Evolutionary conservation across 2,329 filamentous ascomycete species (phyloP), one percentile per base, ranked within the genome.

Genomic region (Colletotrichum sp.): DNA sequence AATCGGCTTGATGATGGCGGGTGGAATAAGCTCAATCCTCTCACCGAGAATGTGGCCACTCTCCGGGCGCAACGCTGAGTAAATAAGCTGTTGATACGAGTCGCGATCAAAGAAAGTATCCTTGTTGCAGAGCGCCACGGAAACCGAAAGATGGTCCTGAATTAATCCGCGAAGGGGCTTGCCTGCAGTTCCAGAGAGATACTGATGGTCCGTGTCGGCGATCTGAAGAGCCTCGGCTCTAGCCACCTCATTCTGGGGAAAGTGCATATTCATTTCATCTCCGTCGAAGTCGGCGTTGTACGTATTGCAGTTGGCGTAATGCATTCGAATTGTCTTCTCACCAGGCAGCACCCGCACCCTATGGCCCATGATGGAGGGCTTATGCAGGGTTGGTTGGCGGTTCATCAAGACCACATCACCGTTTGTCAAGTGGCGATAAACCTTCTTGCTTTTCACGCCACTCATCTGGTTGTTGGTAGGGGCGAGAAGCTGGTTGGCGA

Each of bases 221-320:
- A 99, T 93, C 79, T 96, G 95, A 79, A 98, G 90, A 3, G 97
- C 97, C 86, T 99, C 97, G 3, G 96, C 95, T 80, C 97, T 91
- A 19, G 97, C 97, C 78, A 99, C 90, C 83, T 99, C 98, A 80
- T 98, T 99, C 81, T 99, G 97, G 2, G 97, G 97, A 82, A 99
- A 99, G 86, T 99, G 97, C 96, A 99, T 98, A 85, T 99, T 99
- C 97, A 99, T 99, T 85, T 99, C 97, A 83, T 99, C 97, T 84
- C 97, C 97, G 82, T 99, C 98, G 82, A 99, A 99, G 89, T 99
- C 97, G 36, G 97, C 97, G 81, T 99, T 99, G 89, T 99, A 99
- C 1, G 97, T 98, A 82, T 99, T 99, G 85, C 97, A 99, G 84
- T 99, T 99, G 81, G 97, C 96, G 86, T 99, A 99, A 88, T 99